Conservation (phyloP, 2,329 filamentous ascomycete genomes). For the Coniochaeta hoffmannii region DNA sequence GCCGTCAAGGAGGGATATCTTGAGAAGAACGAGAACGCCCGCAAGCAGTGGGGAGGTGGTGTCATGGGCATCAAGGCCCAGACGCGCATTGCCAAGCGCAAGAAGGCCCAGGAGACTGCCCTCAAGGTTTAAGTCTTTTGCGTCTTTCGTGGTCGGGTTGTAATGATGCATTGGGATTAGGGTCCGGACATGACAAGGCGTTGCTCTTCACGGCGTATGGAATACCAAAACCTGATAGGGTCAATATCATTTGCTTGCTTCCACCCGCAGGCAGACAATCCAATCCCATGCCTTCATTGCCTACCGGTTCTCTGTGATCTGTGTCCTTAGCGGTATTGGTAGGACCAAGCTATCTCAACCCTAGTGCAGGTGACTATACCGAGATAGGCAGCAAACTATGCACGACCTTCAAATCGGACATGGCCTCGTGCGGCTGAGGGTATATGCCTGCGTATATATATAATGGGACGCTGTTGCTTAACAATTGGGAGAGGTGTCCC, state of each 20-base stretch:
- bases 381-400: background rate
- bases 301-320: background rate
- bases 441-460: background rate
- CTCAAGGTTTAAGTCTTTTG: constrained; percentile 98
- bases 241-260: constrained; percentile 15
- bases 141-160: background rate
- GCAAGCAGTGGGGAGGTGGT: constrained; percentile 97
- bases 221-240: constrained; percentile 23
- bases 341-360: no score
- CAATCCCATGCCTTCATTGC: background rate
- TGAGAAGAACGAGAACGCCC: constrained; percentile 87
- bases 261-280: constrained; percentile 3
- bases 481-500: background rate
- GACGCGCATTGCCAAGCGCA: constrained; percentile 71
- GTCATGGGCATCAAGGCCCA: constrained; percentile 97
- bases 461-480: no score
- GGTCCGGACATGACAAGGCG: constrained; percentile 16
- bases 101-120: constrained; percentile 87
- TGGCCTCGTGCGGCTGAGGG: background rate
- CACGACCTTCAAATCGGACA: background rate
- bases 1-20: constrained; percentile 97
- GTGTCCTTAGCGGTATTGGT: no score
- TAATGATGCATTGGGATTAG: constrained; percentile 11
- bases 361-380: background rate
- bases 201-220: constrained; percentile 26